A percentile compares a stretch with the other conserved stretches of the same genome.
Conservation (phyloP, 2,329 filamentous ascomycete species). For the Talaromyces piceae region DNA sequence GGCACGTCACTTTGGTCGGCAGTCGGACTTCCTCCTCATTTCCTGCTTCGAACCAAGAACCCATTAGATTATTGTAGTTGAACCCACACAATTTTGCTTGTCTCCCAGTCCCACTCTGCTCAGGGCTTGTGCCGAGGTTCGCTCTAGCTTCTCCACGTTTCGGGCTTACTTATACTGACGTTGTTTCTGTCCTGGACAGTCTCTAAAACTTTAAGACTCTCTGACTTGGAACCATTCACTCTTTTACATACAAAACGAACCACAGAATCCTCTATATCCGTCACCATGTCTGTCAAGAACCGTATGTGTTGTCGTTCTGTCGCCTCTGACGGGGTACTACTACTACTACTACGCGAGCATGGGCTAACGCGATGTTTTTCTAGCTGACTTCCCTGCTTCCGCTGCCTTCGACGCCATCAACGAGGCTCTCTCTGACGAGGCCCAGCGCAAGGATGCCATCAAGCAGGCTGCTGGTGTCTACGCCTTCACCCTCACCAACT, state of each 20-base stretch:
- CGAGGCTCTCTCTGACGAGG: constrained; percentile 59
- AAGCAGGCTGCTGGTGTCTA: constrained; percentile 84
- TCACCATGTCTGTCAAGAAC: constrained; percentile 67
- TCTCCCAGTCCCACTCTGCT: not conserved
- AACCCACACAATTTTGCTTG: too few species aligned
- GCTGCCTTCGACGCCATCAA: constrained; percentile 86
- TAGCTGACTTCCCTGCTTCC: constrained; percentile 82
- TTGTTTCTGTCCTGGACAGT: not conserved
- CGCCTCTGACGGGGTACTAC: too few species aligned
- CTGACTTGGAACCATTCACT: not conserved
- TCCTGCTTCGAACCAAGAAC: not conserved
- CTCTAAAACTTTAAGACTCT: constrained; percentile 1
- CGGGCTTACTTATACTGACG: not conserved
- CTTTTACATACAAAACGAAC: not conserved
- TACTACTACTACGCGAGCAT: not conserved
- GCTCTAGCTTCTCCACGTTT: constrained; percentile 1
- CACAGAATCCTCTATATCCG: not conserved
- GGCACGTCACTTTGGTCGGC: constrained; percentile 20
- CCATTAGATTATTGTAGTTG: too few species aligned
- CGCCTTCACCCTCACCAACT: constrained; percentile 88
- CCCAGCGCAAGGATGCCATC: constrained; percentile 77
- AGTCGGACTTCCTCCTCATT: too few species aligned
- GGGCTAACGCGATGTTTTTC: not conserved
- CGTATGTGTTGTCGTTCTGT: constrained; percentile 42
- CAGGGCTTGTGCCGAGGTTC: not conserved